Evolutionary conservation across 495 filamentous ascomycete species (phyloP), one percentile per base, ranked within the genome.

Genomic region (Lineolata rhizophorae): DNA sequence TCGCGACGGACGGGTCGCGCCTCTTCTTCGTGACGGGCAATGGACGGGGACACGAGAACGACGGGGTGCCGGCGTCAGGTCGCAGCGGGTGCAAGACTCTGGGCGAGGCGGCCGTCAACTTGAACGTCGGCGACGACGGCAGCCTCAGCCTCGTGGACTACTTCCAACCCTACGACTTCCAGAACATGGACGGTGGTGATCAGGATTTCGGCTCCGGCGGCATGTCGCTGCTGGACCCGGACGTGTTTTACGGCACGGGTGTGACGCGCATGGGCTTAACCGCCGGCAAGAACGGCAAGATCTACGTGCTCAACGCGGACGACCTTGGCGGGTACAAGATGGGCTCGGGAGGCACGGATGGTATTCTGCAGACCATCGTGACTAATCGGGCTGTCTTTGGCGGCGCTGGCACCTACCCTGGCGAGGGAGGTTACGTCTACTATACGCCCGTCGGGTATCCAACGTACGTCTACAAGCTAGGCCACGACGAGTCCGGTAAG

Each of bases 361-460:
- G 48, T 9, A 45, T 60, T 19, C 36, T 64, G 12, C 56, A 62
- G 36, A 55, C 52, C 1, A 53, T 58, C 27, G 47, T 41, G 14
- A 47, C 50, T 12, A 34, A 44, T 20, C 40, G 40, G 18, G 41
- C 58, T 2, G 55, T 62, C 0, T 64, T 58, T 43, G 60, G 54
- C 19, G 60, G 56, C 14, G 37, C 48, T 5, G 61, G 58, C 0
- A 54, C 52, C 5, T 55, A 61, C 40, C 60, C 60, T 9, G 40
- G 61, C 1, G 60, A 55, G 35, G 57, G 57, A 9, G 60, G 61
- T 6, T 63, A 55, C 36, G 47, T 65, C 29, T 65, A 65, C 36
- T 51, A 54, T 31, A 56, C 47, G 15, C 53, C 51, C 16, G 49
- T 50, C 21, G 42, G 43, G 20, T 35, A 40, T 18, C 35, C 33